Conservation (phyloP, 2,329 filamentous ascomycete genomes). For the Talaromyces verruculosus region DNA sequence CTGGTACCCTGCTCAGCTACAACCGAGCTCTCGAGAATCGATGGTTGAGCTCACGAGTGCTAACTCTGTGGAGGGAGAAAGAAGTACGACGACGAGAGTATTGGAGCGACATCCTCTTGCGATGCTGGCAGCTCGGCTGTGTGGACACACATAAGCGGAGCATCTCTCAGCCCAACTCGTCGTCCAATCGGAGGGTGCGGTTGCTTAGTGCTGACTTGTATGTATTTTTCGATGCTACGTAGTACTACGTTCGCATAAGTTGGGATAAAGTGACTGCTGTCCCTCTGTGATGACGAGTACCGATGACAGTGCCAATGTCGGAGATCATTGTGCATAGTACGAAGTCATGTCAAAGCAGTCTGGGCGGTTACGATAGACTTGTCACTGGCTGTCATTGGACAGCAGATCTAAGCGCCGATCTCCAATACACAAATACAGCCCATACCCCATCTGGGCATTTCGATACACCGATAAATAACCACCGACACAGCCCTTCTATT, state of each 20-base stretch:
- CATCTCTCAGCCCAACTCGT: neutral
- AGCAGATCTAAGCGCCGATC: slow-evolving; percentile 6
- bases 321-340: neutral
- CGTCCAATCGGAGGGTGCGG: neutral
- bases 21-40: neutral
- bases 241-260: neutral
- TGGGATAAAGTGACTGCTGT: neutral
- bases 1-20: slow-evolving; percentile 15
- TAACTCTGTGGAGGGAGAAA: neutral
- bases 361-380: neutral
- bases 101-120: neutral
- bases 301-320: neutral
- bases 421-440: neutral
- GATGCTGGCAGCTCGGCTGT: neutral
- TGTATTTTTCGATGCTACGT: neutral
- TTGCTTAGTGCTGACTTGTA: neutral
- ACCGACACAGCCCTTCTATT: neutral
- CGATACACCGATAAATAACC: neutral
- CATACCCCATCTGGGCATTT: neutral
- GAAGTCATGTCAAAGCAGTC: neutral
- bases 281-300: neutral
- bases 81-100: neutral
- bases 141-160: neutral
- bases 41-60: slow-evolving; percentile 6
- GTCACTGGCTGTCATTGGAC: neutral